Base-by-base conservation (phyloP, 2,329 filamentous ascomycete species). In the Nemania abortiva region DNA sequence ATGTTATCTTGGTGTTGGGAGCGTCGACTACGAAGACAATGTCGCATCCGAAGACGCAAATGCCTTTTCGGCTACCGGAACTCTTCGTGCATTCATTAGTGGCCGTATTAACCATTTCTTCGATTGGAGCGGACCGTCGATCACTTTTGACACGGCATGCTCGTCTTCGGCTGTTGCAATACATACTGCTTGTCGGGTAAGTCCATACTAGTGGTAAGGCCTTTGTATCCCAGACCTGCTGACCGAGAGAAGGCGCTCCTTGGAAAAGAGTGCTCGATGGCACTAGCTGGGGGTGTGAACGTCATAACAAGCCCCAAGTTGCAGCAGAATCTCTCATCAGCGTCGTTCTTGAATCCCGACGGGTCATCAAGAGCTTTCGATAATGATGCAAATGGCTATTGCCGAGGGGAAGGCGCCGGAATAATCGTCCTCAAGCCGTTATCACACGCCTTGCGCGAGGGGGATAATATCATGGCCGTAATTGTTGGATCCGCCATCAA, bases 351-450 rank as follows among this genome's bases (percentile, higher is more conserved):
- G 10, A 76, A 73, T 50, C 72, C 74, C 1, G 73, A 70, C 5
- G 73, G 74, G 1, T 70, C 69, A 6, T 77, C 70, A 49, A 73
- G 77, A 55, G 73, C 75, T 1, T 83, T 80, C 52, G 83, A 85
- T 57, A 68, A 75, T 1, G 65, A 71, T 1, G 85, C 82, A 0
- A 81, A 85, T 66, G 87, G 87, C 0, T 89, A 88, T 68, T 86
- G 82, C 10, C 79, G 86, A 1, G 86, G 81, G 0, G 87, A 89
- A 59, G 87, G 83, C 0, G 73, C 81, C 5, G 83, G 73, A 0
- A 70, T 77, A 0, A 71, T 89, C 0, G 72, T 86, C 1, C 68
- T 89, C 0, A 89, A 88, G 76, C 79, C 74, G 1, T 72, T 87
- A 0, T 76, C 78, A 0, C 73, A 79, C 10, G 87, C 87, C 0